A percentile compares a stretch with the other conserved stretches of the same genome.
These are phyloP conservation scores for Neurospora sp. DNA, from an alignment of 495 filamentous ascomycete genomes.

Conservation along the genomic window DNA sequence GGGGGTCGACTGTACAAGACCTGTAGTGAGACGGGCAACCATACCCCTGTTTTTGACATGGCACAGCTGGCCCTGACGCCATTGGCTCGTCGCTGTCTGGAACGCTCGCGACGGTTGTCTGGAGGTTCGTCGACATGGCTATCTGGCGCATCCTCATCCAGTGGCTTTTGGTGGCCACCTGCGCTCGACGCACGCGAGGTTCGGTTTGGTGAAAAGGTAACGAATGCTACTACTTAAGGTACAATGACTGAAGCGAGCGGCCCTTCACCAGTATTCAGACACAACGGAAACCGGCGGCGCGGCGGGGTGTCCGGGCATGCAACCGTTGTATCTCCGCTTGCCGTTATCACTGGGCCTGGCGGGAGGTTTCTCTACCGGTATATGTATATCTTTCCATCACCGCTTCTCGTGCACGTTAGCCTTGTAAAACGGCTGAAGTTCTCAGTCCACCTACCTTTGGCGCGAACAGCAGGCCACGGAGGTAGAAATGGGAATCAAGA, in stretches of 20 bases:
- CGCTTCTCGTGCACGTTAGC: not conserved
- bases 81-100: slow-evolving; percentile 19
- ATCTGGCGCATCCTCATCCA: slow-evolving; percentile 25
- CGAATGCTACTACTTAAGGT: not conserved
- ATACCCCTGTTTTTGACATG: slow-evolving; percentile 14
- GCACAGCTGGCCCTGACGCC: slow-evolving; percentile 2
- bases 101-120: slow-evolving; percentile 11
- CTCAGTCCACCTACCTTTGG: not conserved
- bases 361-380: not conserved
- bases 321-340: not conserved
- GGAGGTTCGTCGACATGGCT: slow-evolving; percentile 13
- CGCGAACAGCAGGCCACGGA: not conserved
- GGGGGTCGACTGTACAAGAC: slow-evolving; percentile 3
- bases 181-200: not conserved
- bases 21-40: slow-evolving; percentile 4
- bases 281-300: not conserved
- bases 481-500: not conserved
- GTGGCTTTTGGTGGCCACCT: slow-evolving; percentile 6
- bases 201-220: not conserved
- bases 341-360: not conserved
- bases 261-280: not conserved
- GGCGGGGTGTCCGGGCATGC: not conserved
- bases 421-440: not conserved
- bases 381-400: not conserved
- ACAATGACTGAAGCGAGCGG: not conserved